Base-by-base conservation (phyloP, 768 basidiomycete species). In the Mycena galericulata region DNA sequence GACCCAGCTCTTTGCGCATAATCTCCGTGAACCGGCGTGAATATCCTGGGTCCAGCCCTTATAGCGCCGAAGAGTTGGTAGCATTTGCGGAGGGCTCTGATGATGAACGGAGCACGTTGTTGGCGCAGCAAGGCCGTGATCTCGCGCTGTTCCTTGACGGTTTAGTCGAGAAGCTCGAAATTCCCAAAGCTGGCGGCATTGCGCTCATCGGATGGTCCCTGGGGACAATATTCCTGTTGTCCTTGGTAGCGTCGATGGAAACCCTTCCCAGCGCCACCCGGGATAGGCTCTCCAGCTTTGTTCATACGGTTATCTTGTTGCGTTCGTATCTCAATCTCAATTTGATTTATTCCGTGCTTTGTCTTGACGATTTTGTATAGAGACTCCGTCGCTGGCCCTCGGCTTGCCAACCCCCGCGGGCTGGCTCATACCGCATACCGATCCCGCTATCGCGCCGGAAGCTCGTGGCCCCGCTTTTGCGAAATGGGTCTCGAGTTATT, bases 11-110 rank as follows among this genome's bases (percentile, higher is more conserved):
- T 14, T 56, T 78, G 22, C 77, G 81, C 15, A 43, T 78, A 8
- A 76, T 82, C 29, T 64, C 67, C 20, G 54, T 80, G n/a, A 81
- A 81, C 51, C 76, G 80, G n/a, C 76, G 81, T 9, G 73, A 76
- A 41, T 81, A 81, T 58, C 77, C 75, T 1, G 78, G 77, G 2
- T 76, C 79, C 24, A 78, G 78, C 2, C 75, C 76, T 0, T 78
- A 77, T 49, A 76, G 75, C 1, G 57, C 70, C 14, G 73, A 75
- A 2, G 81, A 80, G 29, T 47, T 73, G n/a, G 45, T 38, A 11
- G 47, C 54, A 14, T 49, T 78, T 9, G 24, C 18, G 4, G 27
- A 65, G 26, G 73, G 76, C 30, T 45, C 65, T 58, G 62, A 73
- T 1, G 43, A 71, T 14, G 74, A 75, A 8, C 62, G 75, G 14